phyloP scores from a whole-genome alignment of 352 stramenopile species.

The Globisporangium parvum region DNA sequence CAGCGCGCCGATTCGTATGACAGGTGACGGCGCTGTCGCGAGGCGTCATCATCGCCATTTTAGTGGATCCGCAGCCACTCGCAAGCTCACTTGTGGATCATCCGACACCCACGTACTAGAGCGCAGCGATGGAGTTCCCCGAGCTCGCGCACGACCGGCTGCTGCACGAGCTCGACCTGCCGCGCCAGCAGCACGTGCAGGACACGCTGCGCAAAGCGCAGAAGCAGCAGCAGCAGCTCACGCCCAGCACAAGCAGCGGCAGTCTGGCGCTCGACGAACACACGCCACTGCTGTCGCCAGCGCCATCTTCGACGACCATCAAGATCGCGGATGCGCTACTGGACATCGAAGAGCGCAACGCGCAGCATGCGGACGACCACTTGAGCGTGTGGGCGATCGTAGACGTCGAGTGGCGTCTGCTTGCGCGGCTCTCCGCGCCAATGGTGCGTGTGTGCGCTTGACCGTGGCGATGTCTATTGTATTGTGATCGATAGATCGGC shows the following conservation, averaged over 20 bases:
- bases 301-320: slow-evolving; percentile 6
- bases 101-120: too few species aligned
- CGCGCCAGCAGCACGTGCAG: slow-evolving; percentile 19
- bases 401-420: slow-evolving; percentile 13
- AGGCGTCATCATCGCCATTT: too few species aligned
- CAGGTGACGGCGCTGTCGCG: too few species aligned
- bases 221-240: slow-evolving; percentile 5
- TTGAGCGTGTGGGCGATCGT: slow-evolving; percentile 15
- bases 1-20: too few species aligned
- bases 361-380: slow-evolving; percentile 19
- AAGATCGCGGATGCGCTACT: slow-evolving; percentile 19
- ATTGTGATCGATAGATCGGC: too few species aligned
- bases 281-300: slow-evolving; percentile 20
- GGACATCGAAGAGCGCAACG: slow-evolving; percentile 19
- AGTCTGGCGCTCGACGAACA: slow-evolving; percentile 10
- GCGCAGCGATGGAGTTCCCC: slow-evolving; percentile 26
- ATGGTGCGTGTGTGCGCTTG: slow-evolving; percentile 7
- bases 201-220: slow-evolving; percentile 16
- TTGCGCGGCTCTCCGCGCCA: slow-evolving; percentile 12
- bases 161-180: slow-evolving; percentile 28
- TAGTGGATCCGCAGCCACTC: too few species aligned
- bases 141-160: slow-evolving; percentile 23
- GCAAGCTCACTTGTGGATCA: too few species aligned
- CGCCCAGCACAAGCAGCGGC: slow-evolving; percentile 9
- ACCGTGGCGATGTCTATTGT: background rate